Evolutionary conservation across 345 rosid genomes (phyloP), one percentile per base, ranked within the genome.

Genomic region (Eucalyptus globulus): DNA sequence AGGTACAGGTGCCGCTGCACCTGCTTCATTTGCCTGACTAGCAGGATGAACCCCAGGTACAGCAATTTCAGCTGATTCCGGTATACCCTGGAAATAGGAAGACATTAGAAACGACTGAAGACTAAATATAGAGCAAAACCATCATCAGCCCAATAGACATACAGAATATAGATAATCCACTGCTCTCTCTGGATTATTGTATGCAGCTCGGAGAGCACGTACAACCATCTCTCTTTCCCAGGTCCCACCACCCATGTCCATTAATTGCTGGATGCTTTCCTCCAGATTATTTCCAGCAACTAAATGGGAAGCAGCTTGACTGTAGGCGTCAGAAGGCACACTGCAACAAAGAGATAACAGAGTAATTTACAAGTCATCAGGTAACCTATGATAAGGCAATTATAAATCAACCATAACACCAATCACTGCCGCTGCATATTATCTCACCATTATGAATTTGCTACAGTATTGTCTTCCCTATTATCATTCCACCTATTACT

Each of bases 121-220:
- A 49, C 34, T 24, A 85, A 40, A 14, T 8, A 40, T 21, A 76
- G 85, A 21, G 85, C 85, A 40, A 76, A 76, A 76, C 47, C 72
- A 86, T 87, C 86, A 51, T 44, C 76, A 45, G 69, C 88, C 58
- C 45, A 60, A 87, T 58, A 47, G 86, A 86, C 95, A 86, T 95
- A 98, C 99, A 86, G 99, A 94, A 91, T 97, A 98, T 37, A 98
- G 91, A 92, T 98, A 98, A 92, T 98, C 99, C 90, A 98, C 98
- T n/a, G 99, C 99, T 89, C 99, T 92, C 94, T 97, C 99, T 43
- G 99, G 99, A 88, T 98, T 98, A 92, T 97, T 98, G 92, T 97
- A 96, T 87, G 99, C 99, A 49, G 99, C 99, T 91, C 96, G 97
- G 92, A 98, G 99, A 81, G 99, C 99, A 80, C 98, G 96, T 65